A percentile compares a stretch with the other conserved stretches of the same genome.
Conservation (phyloP, 345 rosid species). For the Syzygium oleosum region DNA sequence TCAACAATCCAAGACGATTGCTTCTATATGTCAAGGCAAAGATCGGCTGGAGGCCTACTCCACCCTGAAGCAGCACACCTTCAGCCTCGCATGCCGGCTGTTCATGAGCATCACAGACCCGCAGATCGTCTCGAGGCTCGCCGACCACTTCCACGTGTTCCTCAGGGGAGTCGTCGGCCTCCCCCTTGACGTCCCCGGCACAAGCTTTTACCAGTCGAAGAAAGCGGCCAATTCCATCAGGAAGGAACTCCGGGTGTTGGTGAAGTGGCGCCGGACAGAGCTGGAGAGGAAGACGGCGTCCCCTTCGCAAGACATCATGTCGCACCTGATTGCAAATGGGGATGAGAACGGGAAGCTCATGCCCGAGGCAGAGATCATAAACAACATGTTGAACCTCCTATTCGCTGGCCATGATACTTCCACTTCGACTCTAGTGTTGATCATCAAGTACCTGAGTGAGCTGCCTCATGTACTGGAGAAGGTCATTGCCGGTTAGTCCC, state of each 20-base stretch:
- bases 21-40: slow-evolving; percentile 1
- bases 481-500: slow-evolving; percentile 3
- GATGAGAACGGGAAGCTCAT: slow-evolving; percentile 17
- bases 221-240: slow-evolving; percentile 5
- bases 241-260: background rate
- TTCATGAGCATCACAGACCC: slow-evolving; percentile 2
- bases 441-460: too few relatives aligned
- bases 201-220: background rate
- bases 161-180: background rate
- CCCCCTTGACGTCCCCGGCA: slow-evolving; percentile 8
- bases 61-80: background rate
- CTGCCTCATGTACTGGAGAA: too few relatives aligned
- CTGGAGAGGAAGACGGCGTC: slow-evolving; percentile 1
- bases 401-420: too few relatives aligned
- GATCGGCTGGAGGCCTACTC: slow-evolving; percentile 1
- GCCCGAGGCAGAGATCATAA: too few relatives aligned
- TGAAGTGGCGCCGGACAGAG: slow-evolving; percentile 3
- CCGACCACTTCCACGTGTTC: background rate
- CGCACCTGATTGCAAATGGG: slow-evolving; percentile 3
- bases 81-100: slow-evolving; percentile 3
- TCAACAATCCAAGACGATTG: background rate
- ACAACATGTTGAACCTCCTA: too few relatives aligned
- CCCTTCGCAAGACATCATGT: slow-evolving; percentile 7
- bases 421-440: too few relatives aligned
- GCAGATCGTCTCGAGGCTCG: slow-evolving; percentile 1